A percentile compares a stretch with the other conserved stretches of the same genome.
phyloP scores from a whole-genome alignment of 2,329 filamentous ascomycete genomes.

The Aspergillaceae sp. region DNA sequence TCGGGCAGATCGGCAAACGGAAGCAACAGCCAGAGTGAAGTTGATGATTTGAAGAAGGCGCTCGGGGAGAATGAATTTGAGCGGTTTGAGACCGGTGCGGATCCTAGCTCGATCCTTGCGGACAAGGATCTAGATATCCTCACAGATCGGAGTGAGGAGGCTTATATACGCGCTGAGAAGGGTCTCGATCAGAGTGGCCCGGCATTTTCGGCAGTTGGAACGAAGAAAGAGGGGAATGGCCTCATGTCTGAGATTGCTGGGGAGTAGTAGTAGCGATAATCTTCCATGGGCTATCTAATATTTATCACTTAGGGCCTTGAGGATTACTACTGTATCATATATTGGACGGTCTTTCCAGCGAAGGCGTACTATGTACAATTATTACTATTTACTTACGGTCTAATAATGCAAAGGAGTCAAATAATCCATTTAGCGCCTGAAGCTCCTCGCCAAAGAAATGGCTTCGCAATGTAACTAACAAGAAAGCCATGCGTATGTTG shows the following conservation, averaged over 20 bases:
- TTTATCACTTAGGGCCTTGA: neutral
- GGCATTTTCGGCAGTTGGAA: constrained; percentile 70
- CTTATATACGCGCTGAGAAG: constrained; percentile 64
- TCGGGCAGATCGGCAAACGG: constrained; percentile 39
- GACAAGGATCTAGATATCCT: constrained; percentile 68
- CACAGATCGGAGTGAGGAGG: constrained; percentile 63
- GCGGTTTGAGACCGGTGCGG: constrained; percentile 47
- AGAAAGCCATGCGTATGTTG: constrained; percentile 8
- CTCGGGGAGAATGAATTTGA: constrained; percentile 67
- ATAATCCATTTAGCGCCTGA: constrained; percentile 23
- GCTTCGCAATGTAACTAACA: constrained; percentile 19
- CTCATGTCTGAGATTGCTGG: constrained; percentile 22
- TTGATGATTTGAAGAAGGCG: constrained; percentile 54
- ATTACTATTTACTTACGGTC: constrained; percentile 4
- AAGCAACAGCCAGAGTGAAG: constrained; percentile 34
- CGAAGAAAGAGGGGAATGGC: constrained; percentile 46
- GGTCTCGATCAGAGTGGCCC: constrained; percentile 54
- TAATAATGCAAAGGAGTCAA: constrained; percentile 1
- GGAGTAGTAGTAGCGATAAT: constrained; percentile 6
- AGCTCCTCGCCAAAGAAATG: constrained; percentile 26
- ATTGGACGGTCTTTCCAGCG: neutral
- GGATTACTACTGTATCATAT: neutral
- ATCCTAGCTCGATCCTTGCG: constrained; percentile 58
- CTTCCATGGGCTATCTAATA: neutral
- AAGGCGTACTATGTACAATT: constrained; percentile 9